Base-by-base conservation (phyloP, 2,329 filamentous ascomycete species). In the Aspergillus aculeatinus region DNA sequence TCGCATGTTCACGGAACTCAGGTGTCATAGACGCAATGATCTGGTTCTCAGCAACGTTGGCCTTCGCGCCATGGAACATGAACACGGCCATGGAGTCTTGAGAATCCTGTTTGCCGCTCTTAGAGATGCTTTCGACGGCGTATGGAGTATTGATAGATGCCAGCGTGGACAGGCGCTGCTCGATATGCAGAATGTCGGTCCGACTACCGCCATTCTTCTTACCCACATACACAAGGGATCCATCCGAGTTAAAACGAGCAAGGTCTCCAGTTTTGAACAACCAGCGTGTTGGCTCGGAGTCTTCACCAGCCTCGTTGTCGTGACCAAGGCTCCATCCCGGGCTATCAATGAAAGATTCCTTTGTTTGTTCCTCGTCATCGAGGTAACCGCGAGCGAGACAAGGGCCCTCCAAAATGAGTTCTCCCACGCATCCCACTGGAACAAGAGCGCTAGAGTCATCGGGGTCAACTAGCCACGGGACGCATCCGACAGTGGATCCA, bases 341-440 rank as follows among this genome's bases (percentile, higher is more conserved):
- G 29, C 82, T 74, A 2, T 80, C 67, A 31, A 88, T 80, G 60
- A 88, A 88, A 0, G 77, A 79, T 6, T 75, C 72, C 1, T 74
- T 76, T 0, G 83, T 84, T 67, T 82, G 82, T n/a, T 76, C 78
- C 0, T 78, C 73, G 57, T 85, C 78, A 39, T 80, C 78, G n/a
- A 87, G 72, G 61, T 88, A 88, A 6, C 84, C 84, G 14, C 80
- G 73, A 4, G 83, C 83, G 0, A 88, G 80, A 29, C 84, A 78
- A 0, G 83, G 83, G 0, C 70, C 70, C 53, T 72, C 68, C 5
- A 72, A 52, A 1, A 66, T 25, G 6, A 70, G 19, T 51, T 70
- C 68, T 48, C 68, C 68, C 44, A 64, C 58, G 31, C 64, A 64
- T 33, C 77, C 77, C 12, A 80, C 67, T 0, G 79, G 73, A 12